Base-by-base conservation (phyloP, 2,329 filamentous ascomycete species). In the Pseudocercospora ulei region DNA sequence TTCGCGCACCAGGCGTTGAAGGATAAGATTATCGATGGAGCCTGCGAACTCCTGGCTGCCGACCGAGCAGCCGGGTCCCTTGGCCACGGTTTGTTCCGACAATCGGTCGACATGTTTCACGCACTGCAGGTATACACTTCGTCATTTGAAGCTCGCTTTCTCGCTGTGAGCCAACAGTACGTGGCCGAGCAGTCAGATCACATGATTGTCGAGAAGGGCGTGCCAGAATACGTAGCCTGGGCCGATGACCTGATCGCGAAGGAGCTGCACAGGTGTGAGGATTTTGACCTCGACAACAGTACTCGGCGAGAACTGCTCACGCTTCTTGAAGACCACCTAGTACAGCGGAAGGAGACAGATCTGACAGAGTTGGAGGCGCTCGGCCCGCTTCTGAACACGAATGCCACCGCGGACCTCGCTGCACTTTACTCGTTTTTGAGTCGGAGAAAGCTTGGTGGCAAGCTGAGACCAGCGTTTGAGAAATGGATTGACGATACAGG, bases 31-130 rank as follows among this genome's bases (percentile, higher is more conserved):
- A 57, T 80, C n/a, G 65, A 72, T 48, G 84, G 85, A 6, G 77
- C 87, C 26, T 93, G 82, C 57, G 72, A 81, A 43, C 65, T 96
- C 27, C 72, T 96, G 9, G 69, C 78, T 18, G 73, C 72, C 27
- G 83, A 94, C 57, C 76, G 90, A 35, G 67, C 63, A 5, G 67
- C 56, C 35, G 62, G 61, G 61, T 71, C 55, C 52, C 54, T 73
- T 1, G 76, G 81, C 48, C 75, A 85, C 49, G 62, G 72, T 0
- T 61, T 64, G n/a, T 73, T 96, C 36, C 76, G 73, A 48, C 76
- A 83, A 39, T 73, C 82, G 0, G 75, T 96, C 35, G 73, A 77
- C 42, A 85, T 95, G 74, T 72, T 96, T 45, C 79, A 92, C 51
- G 75, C 86, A n/a, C 72, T 95, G 29, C 76, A 78, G 38, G 75